A percentile compares a stretch with the other conserved stretches of the same genome.
Evolutionary conservation across 495 filamentous ascomycete species (phyloP).

Genomic region (Aspergillus panamensis): DNA sequence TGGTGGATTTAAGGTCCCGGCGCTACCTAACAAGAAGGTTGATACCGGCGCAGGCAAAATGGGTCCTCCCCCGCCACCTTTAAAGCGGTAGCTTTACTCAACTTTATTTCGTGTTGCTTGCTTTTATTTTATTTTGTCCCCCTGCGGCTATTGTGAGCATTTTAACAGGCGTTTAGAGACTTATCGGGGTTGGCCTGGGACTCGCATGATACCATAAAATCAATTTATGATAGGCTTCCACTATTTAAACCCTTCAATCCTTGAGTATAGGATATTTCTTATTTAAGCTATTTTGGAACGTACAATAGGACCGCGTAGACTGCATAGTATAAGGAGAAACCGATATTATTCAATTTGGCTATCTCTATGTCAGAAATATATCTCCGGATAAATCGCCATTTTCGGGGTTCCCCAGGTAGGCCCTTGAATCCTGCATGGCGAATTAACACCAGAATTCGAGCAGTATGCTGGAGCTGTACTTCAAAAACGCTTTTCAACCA

Average conservation of each 20-base stretch:
- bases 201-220: conserved; percentile 24
- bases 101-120: conserved; percentile 7
- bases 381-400: too few relatives aligned
- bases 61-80: conserved; percentile 37
- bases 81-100: conserved; percentile 18
- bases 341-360: too few relatives aligned
- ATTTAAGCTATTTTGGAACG: not conserved
- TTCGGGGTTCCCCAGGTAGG: too few relatives aligned
- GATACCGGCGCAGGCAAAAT: conserved; percentile 46
- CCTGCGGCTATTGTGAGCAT: conserved; percentile 10
- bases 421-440: too few relatives aligned
- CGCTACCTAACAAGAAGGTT: conserved; percentile 45
- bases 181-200: conserved; percentile 7
- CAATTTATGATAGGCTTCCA: conserved; percentile 18
- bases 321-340: not conserved
- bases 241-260: not conserved
- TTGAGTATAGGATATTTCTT: not conserved
- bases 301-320: too few relatives aligned
- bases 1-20: conserved; percentile 51
- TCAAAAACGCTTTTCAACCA: too few relatives aligned
- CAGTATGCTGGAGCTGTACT: too few relatives aligned
- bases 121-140: conserved; percentile 10
- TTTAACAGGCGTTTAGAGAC: conserved; percentile 19
- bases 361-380: too few relatives aligned
- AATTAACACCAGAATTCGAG: too few relatives aligned